Evolutionary conservation across 495 filamentous ascomycete genomes (phyloP), one percentile per base, ranked within the genome.

Genomic region (Penicillium bialowiezense): DNA sequence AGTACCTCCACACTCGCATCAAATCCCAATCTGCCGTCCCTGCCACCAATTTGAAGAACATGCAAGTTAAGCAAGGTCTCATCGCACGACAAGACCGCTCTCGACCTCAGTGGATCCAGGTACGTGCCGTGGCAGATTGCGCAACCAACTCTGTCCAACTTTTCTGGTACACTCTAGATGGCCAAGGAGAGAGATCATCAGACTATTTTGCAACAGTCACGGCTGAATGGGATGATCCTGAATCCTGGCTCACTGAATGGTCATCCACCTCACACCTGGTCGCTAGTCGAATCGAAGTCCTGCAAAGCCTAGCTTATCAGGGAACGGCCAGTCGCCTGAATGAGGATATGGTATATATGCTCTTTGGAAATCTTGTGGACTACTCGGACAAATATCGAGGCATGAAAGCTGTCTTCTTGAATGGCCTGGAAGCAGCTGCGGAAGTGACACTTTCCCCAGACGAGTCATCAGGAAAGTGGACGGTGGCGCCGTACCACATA

Each of bases 331-430:
- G 54, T 49, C 46, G 56, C 0, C 44, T 72, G 2, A 60, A 58
- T 0, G 44, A 31, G 1, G 44, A 47, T 18, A 58, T 72, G 61
- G 64, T 57, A 3, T 72, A 72, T 40, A 47, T 12, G 2, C 60
- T 75, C 2, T 72, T 75, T 1, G 51, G 40, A 9, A 72, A 68
- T n/a, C 38, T 76, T 2, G 73, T 75, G 1, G 61, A 69, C 34
- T 76, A 76, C 44, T 45, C 48, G 1, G 54, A 68, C 0, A 53
- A 56, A 13, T 76, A 75, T 48, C 71, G 64, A 0, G 68, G 70
- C 3, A 74, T 76, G 62, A 50, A 62, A 31, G 50, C 48, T 0
- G 64, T 75, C 3, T 54, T 70, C 10, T 46, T 77, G 34, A n/a
- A 71, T 49, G 64, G 41, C 0, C 40, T 60, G 7, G 77, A 80